These are phyloP conservation scores for Panaeolus cyanescens DNA, from an alignment of 768 basidiomycete genomes.

Conservation along the genomic window DNA sequence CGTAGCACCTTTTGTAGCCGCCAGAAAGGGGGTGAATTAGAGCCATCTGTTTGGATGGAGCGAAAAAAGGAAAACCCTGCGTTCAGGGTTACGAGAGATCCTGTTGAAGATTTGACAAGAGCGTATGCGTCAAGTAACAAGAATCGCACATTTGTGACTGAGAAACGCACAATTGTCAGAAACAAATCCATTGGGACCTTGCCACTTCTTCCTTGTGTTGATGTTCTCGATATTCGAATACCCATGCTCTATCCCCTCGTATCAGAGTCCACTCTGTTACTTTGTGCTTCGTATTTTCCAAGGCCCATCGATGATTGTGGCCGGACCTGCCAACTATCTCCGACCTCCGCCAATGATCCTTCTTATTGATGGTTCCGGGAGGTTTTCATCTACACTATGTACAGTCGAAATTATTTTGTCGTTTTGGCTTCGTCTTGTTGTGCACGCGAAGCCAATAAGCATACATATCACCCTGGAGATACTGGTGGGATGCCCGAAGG, in stretches of 20 bases:
- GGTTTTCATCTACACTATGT: background rate
- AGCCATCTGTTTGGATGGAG: slow-evolving; percentile 1
- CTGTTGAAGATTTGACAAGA: background rate
- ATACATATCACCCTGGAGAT: background rate
- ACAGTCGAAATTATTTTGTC: background rate
- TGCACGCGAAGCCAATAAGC: background rate
- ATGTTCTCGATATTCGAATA: background rate
- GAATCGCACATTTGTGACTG: slow-evolving; percentile 1
- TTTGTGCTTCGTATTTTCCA: too few relatives aligned
- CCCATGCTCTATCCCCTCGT: background rate
- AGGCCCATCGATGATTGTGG: too few relatives aligned
- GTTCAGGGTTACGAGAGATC: slow-evolving; percentile 1
- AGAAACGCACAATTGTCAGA: background rate
- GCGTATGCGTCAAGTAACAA: slow-evolving; percentile 1
- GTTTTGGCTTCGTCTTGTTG: background rate
- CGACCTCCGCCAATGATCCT: slow-evolving; percentile 3
- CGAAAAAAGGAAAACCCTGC: slow-evolving; percentile 3
- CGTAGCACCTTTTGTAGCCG: background rate
- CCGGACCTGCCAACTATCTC: slow-evolving; percentile 2
- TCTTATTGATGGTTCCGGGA: background rate
- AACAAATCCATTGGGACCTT: background rate
- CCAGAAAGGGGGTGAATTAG: background rate
- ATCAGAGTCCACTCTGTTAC: background rate
- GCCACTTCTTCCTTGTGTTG: background rate
- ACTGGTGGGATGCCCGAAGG: slow-evolving; percentile 1